Percentiles rank a stretch among this genome's conserved stretches.
Evolutionary conservation across 2,329 filamentous ascomycete species (phyloP).

Genomic region (Didymella sp.): DNA sequence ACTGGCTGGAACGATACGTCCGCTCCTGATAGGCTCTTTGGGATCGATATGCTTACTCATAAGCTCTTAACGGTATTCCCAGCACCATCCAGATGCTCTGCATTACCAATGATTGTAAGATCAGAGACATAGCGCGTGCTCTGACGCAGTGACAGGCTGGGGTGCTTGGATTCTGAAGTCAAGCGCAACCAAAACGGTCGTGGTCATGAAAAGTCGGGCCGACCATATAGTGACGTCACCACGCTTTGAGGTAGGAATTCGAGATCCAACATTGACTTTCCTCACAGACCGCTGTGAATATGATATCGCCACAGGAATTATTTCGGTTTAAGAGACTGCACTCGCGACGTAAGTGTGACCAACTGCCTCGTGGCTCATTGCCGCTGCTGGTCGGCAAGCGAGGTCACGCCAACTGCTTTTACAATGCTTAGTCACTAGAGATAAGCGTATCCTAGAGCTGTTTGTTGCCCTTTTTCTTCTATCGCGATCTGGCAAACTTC

Average conservation of each 20-base stretch:
- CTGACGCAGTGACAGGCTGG: conserved; percentile 21
- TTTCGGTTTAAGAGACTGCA: background rate
- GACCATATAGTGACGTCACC: conserved; percentile 10
- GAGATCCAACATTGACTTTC: background rate
- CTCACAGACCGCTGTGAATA: background rate
- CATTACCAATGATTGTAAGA: conserved; percentile 24
- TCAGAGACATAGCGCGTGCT: conserved; percentile 10
- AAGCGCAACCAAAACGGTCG: conserved; percentile 4
- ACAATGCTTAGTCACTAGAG: background rate
- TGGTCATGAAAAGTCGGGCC: conserved; percentile 4
- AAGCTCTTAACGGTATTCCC: conserved; percentile 15
- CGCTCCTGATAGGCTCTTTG: conserved; percentile 20
- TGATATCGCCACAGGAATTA: background rate
- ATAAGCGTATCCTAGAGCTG: background rate
- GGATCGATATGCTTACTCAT: background rate
- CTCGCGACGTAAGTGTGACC: background rate
- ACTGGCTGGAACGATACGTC: conserved; percentile 21
- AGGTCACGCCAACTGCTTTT: background rate
- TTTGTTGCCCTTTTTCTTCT: background rate
- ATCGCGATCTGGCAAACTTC: conserved; percentile 4
- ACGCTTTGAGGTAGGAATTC: background rate
- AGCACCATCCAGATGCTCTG: conserved; percentile 19
- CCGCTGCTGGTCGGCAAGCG: background rate
- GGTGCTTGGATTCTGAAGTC: conserved; percentile 1
- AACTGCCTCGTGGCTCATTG: background rate